Conservation (phyloP, 2,329 filamentous ascomycete genomes). For the Pseudonectria buxi region DNA sequence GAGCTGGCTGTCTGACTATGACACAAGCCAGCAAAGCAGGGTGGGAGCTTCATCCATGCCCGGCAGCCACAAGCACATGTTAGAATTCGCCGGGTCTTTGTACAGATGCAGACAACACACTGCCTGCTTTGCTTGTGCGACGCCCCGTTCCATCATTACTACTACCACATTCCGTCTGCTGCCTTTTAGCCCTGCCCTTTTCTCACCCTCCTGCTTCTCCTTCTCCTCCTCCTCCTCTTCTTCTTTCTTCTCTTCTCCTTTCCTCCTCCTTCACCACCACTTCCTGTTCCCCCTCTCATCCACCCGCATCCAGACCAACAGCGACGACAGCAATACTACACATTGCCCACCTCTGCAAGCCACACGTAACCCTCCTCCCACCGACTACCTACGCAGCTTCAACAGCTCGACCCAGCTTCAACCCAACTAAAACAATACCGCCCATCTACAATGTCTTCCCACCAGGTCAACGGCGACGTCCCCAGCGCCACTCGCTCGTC, state of each 20-base stretch:
- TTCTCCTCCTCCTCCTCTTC: conserved; percentile 6
- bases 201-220: conserved; percentile 1
- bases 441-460: conserved; percentile 30
- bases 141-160: conserved; percentile 14
- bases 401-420: conserved; percentile 2
- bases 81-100: neutral
- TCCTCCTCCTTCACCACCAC: conserved; percentile 4
- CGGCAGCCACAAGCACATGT: conserved; percentile 11
- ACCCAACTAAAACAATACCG: no score
- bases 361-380: conserved; percentile 5
- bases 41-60: no score
- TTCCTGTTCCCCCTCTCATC: conserved; percentile 13
- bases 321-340: conserved; percentile 1
- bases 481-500: conserved; percentile 37
- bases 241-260: conserved; percentile 1
- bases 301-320: no score
- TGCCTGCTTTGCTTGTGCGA: conserved; percentile 5
- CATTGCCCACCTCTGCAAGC: conserved; percentile 7
- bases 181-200: conserved; percentile 8
- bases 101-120: neutral
- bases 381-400: conserved; percentile 2
- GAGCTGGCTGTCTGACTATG: no score
- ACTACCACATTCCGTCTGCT: conserved; percentile 15
- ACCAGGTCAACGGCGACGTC: conserved; percentile 47
- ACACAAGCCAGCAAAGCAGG: no score